Conservation (phyloP, 2,329 filamentous ascomycete species). For the Talaromyces marneffei region DNA sequence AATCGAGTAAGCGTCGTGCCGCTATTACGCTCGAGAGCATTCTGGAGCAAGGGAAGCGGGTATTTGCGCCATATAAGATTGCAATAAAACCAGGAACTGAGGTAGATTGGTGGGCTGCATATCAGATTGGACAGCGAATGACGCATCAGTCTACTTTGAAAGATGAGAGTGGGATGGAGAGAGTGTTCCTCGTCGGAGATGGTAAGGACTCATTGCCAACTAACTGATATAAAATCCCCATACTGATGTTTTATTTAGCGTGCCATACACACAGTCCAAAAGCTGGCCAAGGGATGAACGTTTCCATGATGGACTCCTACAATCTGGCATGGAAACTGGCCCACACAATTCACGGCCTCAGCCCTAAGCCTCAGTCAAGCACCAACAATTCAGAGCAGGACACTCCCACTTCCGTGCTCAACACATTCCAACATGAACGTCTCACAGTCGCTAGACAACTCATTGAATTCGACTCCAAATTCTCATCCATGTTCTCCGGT, state of each 20-base stretch:
- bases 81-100: constrained; percentile 52
- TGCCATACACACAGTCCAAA: constrained; percentile 75
- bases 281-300: constrained; percentile 27
- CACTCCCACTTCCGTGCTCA: constrained; percentile 24
- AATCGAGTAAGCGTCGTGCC: constrained; percentile 39
- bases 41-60: constrained; percentile 59
- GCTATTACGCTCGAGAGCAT: constrained; percentile 58
- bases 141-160: constrained; percentile 45
- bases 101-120: constrained; percentile 70
- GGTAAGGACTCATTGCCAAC: constrained; percentile 23
- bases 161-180: constrained; percentile 61
- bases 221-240: too few species aligned
- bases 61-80: constrained; percentile 61
- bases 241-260: constrained; percentile 35
- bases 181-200: constrained; percentile 70
- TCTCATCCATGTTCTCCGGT: constrained; percentile 38
- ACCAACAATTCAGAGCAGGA: background rate
- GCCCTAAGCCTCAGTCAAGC: constrained; percentile 18
- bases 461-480: constrained; percentile 36
- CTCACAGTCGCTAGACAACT: constrained; percentile 34
- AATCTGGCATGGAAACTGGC: constrained; percentile 55
- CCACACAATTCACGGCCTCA: constrained; percentile 32
- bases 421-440: constrained; percentile 35
- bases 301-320: constrained; percentile 49
- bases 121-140: constrained; percentile 67